Conservation (phyloP, 2,329 filamentous ascomycete genomes). For the Rhynchosporium agropyri region DNA sequence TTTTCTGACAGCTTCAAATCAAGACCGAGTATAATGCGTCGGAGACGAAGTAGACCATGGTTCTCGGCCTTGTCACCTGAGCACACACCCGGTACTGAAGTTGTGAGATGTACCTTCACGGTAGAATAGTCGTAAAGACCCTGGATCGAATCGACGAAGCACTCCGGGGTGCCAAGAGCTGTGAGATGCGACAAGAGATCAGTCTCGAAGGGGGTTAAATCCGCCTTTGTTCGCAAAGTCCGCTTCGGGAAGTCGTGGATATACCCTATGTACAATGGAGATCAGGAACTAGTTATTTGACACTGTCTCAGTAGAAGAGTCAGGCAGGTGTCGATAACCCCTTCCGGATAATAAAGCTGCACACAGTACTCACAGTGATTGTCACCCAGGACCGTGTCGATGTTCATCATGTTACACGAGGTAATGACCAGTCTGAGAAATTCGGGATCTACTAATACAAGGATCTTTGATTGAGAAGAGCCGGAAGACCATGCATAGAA, state of each 20-base stretch:
- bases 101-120: slow-evolving; percentile 25
- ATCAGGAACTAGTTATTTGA: too few species aligned
- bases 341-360: too few species aligned
- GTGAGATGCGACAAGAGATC: slow-evolving; percentile 23
- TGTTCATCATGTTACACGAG: slow-evolving; percentile 29
- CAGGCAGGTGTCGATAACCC: too few species aligned
- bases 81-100: slow-evolving; percentile 22
- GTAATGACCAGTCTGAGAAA: slow-evolving; percentile 25
- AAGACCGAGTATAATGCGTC: slow-evolving; percentile 22
- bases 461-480: slow-evolving; percentile 26
- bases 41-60: slow-evolving; percentile 24
- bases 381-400: slow-evolving; percentile 24
- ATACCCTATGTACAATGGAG: slow-evolving; percentile 2
- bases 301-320: too few species aligned
- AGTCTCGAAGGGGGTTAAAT: slow-evolving; percentile 16
- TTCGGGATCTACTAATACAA: slow-evolving; percentile 20
- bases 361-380: slow-evolving; percentile 18
- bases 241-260: slow-evolving; percentile 26
- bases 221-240: slow-evolving; percentile 8
- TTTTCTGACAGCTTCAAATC: slow-evolving; percentile 12
- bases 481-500: slow-evolving; percentile 27
- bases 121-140: slow-evolving; percentile 24
- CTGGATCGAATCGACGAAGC: slow-evolving; percentile 21
- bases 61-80: slow-evolving; percentile 25
- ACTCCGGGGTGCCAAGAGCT: slow-evolving; percentile 20